A percentile compares a stretch with the other conserved stretches of the same genome.
phyloP scores from a whole-genome alignment of 345 rosid species.

The Eucalyptus microcorys region DNA sequence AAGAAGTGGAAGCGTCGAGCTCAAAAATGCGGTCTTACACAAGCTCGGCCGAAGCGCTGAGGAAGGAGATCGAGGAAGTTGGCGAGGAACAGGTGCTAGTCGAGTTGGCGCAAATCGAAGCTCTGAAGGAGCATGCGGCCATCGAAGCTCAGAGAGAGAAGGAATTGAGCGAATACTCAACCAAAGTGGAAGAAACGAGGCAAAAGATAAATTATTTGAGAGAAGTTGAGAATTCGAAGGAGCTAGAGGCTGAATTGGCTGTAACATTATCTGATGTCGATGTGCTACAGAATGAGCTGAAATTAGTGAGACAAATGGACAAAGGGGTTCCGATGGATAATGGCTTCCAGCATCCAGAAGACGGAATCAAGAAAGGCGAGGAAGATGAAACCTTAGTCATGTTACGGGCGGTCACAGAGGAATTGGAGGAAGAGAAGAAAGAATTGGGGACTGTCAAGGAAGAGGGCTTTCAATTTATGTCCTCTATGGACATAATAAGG shows the following conservation, averaged over 20 bases:
- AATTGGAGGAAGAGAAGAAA: constrained; percentile 49
- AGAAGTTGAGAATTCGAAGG: constrained; percentile 38
- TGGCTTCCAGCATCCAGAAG: constrained; percentile 4
- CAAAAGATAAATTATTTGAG: constrained; percentile 12
- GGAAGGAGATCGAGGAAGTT: constrained; percentile 53
- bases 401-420: constrained; percentile 29
- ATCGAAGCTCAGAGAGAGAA: constrained; percentile 36
- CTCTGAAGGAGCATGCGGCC: constrained; percentile 49
- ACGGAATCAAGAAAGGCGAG: background rate
- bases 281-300: constrained; percentile 47
- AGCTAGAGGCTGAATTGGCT: constrained; percentile 35
- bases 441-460: constrained; percentile 42
- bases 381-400: constrained; percentile 4
- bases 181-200: constrained; percentile 11
- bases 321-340: constrained; percentile 8
- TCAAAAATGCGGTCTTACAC: constrained; percentile 8
- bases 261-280: constrained; percentile 47
- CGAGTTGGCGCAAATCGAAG: constrained; percentile 77
- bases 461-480: constrained; percentile 48
- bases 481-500: constrained; percentile 57
- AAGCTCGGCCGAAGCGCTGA: constrained; percentile 25
- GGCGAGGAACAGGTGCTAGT: constrained; percentile 73
- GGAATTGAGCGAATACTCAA: constrained; percentile 19
- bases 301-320: constrained; percentile 30
- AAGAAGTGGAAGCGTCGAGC: constrained; percentile 18